A percentile compares a stretch with the other conserved stretches of the same genome.
Conservation (phyloP, 1,139 yeast species). For the Geotrichum citri-aurantii region DNA sequence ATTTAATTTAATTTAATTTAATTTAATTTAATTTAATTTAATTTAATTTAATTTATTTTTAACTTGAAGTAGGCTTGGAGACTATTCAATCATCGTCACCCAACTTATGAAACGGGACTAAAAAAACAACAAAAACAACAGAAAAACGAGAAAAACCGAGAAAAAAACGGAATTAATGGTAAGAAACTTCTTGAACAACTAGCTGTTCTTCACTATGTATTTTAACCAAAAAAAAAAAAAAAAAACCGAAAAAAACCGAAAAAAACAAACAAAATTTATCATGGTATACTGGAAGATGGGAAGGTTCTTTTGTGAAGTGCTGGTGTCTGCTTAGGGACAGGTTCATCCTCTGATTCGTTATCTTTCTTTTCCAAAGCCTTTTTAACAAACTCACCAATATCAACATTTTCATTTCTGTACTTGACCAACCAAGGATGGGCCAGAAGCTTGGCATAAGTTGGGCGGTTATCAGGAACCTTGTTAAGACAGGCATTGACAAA, state of each 20-base stretch:
- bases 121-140: no score
- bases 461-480: slow-evolving; percentile 75
- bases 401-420: slow-evolving; percentile 41
- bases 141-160: no score
- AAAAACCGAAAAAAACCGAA: not conserved
- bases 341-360: not conserved
- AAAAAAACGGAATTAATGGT: no score
- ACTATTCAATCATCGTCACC: no score
- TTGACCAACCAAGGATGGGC: slow-evolving; percentile 77
- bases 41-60: no score
- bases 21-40: no score
- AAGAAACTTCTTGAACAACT: not conserved
- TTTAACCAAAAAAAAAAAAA: not conserved
- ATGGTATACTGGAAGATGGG: not conserved
- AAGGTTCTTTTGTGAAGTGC: slow-evolving; percentile 8
- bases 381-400: slow-evolving; percentile 42
- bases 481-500: slow-evolving; percentile 77
- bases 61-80: no score
- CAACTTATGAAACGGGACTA: no score
- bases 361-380: slow-evolving; percentile 21
- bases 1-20: no score
- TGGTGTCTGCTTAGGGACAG: not conserved
- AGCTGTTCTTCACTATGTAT: not conserved
- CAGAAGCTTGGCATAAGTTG: slow-evolving; percentile 69
- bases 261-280: not conserved